phyloP scores from a whole-genome alignment of 1,284 basidiomycete species.

The Boletus hoseneyae region DNA sequence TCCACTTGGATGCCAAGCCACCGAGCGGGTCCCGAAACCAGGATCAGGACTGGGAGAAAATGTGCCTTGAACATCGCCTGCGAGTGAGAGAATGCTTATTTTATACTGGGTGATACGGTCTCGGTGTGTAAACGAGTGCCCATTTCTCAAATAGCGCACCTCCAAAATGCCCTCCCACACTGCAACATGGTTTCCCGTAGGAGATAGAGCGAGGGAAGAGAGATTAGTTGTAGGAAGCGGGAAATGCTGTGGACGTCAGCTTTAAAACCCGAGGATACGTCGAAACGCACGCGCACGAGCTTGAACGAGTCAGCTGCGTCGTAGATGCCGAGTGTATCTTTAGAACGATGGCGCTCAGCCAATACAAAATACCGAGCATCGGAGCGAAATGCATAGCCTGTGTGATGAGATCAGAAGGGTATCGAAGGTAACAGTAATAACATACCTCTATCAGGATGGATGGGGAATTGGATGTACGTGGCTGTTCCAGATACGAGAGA shows the following conservation, averaged over 20 bases:
- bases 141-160: constrained; percentile 40
- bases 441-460: constrained; percentile 71
- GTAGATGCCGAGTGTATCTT: constrained; percentile 81
- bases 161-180: constrained; percentile 81
- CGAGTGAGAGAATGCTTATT: constrained; percentile 69
- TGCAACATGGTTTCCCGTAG: constrained; percentile 76
- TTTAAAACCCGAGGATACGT: constrained; percentile 7
- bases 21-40: constrained; percentile 72
- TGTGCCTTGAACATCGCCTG: constrained; percentile 65
- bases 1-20: constrained; percentile 82
- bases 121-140: not conserved
- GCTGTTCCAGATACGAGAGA: constrained; percentile 66
- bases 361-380: constrained; percentile 80
- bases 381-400: constrained; percentile 75
- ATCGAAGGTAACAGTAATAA: not conserved
- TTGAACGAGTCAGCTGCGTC: constrained; percentile 68
- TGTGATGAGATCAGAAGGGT: constrained; percentile 3
- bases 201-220: constrained; percentile 75
- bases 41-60: constrained; percentile 73
- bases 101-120: constrained; percentile 61
- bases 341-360: constrained; percentile 82
- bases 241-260: constrained; percentile 59
- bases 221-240: constrained; percentile 73
- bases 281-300: constrained; percentile 65
- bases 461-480: constrained; percentile 75